A percentile compares a stretch with the other conserved stretches of the same genome.
Evolutionary conservation across 2,329 filamentous ascomycete species (phyloP).

Genomic region (Cordyceps pruinosa): DNA sequence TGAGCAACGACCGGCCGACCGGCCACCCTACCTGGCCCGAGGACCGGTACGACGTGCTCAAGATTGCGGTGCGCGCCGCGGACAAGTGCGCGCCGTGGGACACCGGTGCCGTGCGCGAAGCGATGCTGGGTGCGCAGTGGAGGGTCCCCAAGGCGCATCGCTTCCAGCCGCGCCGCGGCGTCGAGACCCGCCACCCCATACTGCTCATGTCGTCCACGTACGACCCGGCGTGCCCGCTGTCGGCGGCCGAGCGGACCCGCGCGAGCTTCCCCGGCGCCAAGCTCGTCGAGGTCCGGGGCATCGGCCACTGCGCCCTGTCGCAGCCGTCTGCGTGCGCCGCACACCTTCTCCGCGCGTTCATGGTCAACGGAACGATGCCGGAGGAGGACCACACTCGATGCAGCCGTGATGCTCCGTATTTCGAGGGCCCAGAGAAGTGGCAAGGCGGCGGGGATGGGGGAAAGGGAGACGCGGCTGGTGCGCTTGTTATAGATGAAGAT

Average conservation of each 20-base stretch:
- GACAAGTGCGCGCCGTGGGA: slow-evolving; percentile 24
- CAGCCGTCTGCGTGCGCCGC: slow-evolving; percentile 30
- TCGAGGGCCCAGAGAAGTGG: neutral
- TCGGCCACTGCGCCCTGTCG: slow-evolving; percentile 35
- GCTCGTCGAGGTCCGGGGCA: slow-evolving; percentile 35
- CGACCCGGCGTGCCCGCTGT: slow-evolving; percentile 45
- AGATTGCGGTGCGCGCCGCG: neutral
- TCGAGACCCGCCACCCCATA: slow-evolving; percentile 30
- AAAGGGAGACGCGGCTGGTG: neutral
- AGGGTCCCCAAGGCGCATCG: slow-evolving; percentile 22
- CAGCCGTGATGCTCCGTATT: neutral
- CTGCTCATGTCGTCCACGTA: slow-evolving; percentile 26
- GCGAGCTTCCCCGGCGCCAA: slow-evolving; percentile 29
- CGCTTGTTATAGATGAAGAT: neutral
- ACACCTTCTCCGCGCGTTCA: slow-evolving; percentile 29
- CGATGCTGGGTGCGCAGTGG: slow-evolving; percentile 27
- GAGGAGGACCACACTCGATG: slow-evolving; percentile 11
- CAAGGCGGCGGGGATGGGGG: neutral
- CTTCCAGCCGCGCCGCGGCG: slow-evolving; percentile 18
- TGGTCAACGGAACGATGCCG: slow-evolving; percentile 33
- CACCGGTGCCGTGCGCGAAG: slow-evolving; percentile 24
- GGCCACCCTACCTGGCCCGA: slow-evolving; percentile 25
- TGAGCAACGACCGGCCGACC: slow-evolving; percentile 21
- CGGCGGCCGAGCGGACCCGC: slow-evolving; percentile 30
- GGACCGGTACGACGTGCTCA: neutral